phyloP scores from a whole-genome alignment of 768 basidiomycete species.

The Russula emetica region DNA sequence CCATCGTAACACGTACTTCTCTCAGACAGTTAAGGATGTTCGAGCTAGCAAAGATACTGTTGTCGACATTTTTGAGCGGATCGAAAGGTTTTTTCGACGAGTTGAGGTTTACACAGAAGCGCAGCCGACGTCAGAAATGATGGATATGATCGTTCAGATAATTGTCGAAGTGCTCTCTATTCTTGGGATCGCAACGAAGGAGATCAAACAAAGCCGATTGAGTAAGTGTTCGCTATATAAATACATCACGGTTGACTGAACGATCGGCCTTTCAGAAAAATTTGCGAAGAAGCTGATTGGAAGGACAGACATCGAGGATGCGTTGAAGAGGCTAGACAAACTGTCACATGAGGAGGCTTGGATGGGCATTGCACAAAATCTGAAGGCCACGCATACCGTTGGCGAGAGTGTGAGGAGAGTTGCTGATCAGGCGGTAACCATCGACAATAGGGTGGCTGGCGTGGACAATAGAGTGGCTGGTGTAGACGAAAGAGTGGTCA shows the following conservation, averaged over 20 bases:
- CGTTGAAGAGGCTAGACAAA: not conserved
- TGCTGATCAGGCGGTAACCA: too few relatives aligned
- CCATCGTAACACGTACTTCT: not conserved
- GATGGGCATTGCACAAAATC: not conserved
- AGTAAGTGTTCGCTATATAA: too few relatives aligned
- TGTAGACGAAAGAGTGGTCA: not conserved
- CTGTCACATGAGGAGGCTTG: not conserved
- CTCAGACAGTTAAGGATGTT: not conserved
- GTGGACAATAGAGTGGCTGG: too few relatives aligned
- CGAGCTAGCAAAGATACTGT: not conserved
- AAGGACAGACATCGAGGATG: not conserved
- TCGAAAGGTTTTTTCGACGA: not conserved
- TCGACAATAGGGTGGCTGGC: too few relatives aligned
- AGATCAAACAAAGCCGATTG: too few relatives aligned
- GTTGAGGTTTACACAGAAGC: not conserved
- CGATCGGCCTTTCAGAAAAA: not conserved
- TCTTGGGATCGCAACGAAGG: too few relatives aligned
- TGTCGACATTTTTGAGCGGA: not conserved
- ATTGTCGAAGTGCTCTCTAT: not conserved
- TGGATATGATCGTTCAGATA: not conserved
- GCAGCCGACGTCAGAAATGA: not conserved
- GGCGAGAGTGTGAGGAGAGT: not conserved
- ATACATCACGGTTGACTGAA: too few relatives aligned
- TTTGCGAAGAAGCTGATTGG: not conserved
- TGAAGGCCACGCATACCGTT: not conserved